Conservation (phyloP, 805 yeast genomes). For the Cyberlindnera amylophila region DNA sequence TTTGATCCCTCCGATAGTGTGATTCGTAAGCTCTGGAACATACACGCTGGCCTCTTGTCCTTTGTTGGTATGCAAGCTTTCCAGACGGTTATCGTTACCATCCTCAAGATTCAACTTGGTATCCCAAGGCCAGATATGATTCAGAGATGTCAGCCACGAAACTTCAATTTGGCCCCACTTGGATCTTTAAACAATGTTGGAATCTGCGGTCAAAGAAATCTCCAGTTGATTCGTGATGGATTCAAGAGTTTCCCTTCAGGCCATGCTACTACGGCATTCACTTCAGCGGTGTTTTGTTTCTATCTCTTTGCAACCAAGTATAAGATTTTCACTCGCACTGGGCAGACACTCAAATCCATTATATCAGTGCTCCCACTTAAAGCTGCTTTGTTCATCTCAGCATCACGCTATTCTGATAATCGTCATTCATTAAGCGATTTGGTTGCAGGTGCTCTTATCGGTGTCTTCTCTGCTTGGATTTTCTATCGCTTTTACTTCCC, state of each 20-base stretch:
- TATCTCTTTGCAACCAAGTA: conserved; percentile 34
- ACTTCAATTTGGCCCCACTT: conserved; percentile 30
- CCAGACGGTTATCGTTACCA: conserved; percentile 37
- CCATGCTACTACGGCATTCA: conserved; percentile 48
- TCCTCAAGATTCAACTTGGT: conserved; percentile 47
- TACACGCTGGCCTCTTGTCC: conserved; percentile 34
- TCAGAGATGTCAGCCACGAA: conserved; percentile 43
- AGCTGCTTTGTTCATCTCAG: conserved; percentile 33
- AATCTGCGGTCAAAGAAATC: conserved; percentile 40
- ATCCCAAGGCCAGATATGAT: conserved; percentile 52
- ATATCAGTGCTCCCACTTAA: conserved; percentile 34
- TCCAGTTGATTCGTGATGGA: conserved; percentile 41
- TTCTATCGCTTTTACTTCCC: conserved; percentile 43
- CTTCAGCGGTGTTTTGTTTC: conserved; percentile 38
- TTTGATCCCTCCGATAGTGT: conserved; percentile 19
- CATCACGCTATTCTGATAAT: conserved; percentile 45
- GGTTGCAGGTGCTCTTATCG: conserved; percentile 37
- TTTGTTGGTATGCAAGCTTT: conserved; percentile 35
- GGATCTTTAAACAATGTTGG: conserved; percentile 41
- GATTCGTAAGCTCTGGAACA: conserved; percentile 37
- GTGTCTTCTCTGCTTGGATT: conserved; percentile 30
- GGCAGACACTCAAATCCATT: conserved; percentile 32
- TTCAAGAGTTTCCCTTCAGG: conserved; percentile 58
- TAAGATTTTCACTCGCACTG: conserved; percentile 35
- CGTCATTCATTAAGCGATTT: conserved; percentile 41